Percentiles rank a stretch among this genome's conserved stretches.
Conservation (phyloP, 2,329 filamentous ascomycete genomes). For the Colletotrichum sp. region DNA sequence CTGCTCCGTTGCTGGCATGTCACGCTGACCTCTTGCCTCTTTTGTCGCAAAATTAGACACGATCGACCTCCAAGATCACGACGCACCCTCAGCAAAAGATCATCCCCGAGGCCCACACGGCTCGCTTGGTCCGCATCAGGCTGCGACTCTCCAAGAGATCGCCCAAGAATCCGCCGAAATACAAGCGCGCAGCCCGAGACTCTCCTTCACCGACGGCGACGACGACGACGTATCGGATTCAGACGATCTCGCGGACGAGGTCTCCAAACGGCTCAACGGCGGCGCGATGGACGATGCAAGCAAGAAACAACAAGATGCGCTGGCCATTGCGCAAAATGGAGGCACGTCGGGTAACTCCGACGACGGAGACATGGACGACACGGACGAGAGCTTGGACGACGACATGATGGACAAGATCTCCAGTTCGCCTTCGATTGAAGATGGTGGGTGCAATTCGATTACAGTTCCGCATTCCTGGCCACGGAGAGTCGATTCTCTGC, state of each 20-base stretch:
- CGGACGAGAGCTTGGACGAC: constrained; percentile 78
- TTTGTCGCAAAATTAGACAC: constrained; percentile 66
- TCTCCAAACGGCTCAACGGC: constrained; percentile 42
- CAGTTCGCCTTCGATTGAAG: constrained; percentile 97
- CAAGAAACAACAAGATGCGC: constrained; percentile 42
- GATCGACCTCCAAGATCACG: constrained; percentile 88
- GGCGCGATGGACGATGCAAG: constrained; percentile 21
- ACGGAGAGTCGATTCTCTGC: constrained; percentile 47
- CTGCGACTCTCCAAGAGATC: constrained; percentile 81
- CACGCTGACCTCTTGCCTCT: constrained; percentile 8
- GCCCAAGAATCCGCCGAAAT: constrained; percentile 79
- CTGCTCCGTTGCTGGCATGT: constrained; percentile 5
- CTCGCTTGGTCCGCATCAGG: constrained; percentile 77
- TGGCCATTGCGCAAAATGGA: constrained; percentile 67
- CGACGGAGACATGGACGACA: constrained; percentile 70
- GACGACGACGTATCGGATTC: constrained; percentile 47
- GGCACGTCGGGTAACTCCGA: constrained; percentile 53
- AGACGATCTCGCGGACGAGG: constrained; percentile 48
- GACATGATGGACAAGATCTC: constrained; percentile 99
- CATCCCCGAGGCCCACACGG: constrained; percentile 55
- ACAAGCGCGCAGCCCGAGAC: constrained; percentile 65
- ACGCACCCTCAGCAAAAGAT: constrained; percentile 83
- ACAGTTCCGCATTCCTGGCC: constrained; percentile 44
- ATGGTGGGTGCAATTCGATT: constrained; percentile 79
- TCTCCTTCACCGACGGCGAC: constrained; percentile 52